Evolutionary conservation across 2,329 filamentous ascomycete genomes (phyloP).

Genomic region (Cladosporium sp.): DNA sequence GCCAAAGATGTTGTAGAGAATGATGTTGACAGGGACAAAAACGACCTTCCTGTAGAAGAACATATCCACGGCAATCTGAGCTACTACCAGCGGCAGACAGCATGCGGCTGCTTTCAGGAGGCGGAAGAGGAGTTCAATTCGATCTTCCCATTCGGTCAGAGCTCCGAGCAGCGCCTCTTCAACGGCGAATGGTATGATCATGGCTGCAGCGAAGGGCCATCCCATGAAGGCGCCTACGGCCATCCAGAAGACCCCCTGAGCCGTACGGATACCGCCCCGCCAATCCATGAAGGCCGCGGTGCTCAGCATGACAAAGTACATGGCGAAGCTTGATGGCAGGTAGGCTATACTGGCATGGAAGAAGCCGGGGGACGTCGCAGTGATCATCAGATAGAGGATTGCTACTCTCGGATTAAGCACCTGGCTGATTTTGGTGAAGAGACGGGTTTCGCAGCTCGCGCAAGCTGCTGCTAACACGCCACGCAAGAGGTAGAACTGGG

Average conservation of each 20-base stretch:
- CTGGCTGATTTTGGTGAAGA: conserved; percentile 71
- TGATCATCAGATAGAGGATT: conserved; percentile 72
- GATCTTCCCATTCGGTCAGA: conserved; percentile 31
- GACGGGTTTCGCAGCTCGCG: conserved; percentile 71
- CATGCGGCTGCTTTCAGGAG: conserved; percentile 62
- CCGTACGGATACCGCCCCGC: conserved; percentile 70
- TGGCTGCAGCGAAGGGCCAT: conserved; percentile 87
- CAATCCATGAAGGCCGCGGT: conserved; percentile 87
- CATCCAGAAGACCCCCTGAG: conserved; percentile 84
- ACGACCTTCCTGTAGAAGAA: conserved; percentile 81
- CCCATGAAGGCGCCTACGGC: conserved; percentile 77
- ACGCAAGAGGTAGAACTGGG: conserved; percentile 83
- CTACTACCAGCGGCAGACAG: conserved; percentile 59
- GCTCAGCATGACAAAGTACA: conserved; percentile 87
- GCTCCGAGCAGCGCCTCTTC: conserved; percentile 62
- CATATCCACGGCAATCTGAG: conserved; percentile 70
- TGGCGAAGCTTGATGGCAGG: conserved; percentile 90
- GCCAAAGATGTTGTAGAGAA: conserved; percentile 91
- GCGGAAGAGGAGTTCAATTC: conserved; percentile 54
- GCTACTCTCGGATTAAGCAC: conserved; percentile 78
- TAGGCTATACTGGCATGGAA: conserved; percentile 86
- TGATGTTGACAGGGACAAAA: conserved; percentile 83
- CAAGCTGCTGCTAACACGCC: conserved; percentile 68
- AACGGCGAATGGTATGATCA: conserved; percentile 71
- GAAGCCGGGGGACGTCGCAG: conserved; percentile 78